A percentile compares a stretch with the other conserved stretches of the same genome.
Conservation (phyloP, 257 asterid genomes). For the Solanum medicagineum region DNA sequence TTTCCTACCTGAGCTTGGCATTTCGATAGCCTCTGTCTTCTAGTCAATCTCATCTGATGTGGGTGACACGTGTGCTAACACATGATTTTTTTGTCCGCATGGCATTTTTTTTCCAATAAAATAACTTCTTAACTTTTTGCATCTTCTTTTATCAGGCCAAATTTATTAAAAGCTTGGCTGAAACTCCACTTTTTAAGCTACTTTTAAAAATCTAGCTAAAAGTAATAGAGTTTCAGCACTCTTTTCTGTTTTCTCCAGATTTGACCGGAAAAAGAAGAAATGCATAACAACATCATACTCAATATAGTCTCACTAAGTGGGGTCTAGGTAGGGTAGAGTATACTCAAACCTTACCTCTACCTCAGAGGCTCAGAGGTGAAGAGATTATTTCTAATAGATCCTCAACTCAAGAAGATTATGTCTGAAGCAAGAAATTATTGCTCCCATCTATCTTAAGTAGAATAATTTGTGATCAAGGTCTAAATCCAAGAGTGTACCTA, state of each 20-base stretch:
- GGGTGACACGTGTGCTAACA: neutral
- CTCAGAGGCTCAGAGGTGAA: neutral
- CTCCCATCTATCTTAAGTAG: neutral
- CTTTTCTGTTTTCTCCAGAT: neutral
- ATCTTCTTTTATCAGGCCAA: neutral
- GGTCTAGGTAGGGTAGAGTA: neutral
- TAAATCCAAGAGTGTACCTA: neutral
- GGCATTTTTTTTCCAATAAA: neutral
- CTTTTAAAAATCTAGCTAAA: neutral
- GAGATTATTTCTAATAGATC: neutral
- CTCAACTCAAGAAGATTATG: neutral
- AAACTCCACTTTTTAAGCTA: neutral
- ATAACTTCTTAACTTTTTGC: neutral
- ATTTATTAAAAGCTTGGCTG: neutral
- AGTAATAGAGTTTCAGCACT: neutral
- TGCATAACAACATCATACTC: neutral
- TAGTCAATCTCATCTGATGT: neutral
- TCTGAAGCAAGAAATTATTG: neutral
- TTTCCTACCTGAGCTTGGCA: neutral
- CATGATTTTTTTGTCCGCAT: neutral
- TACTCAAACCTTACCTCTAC: neutral
- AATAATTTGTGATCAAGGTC: neutral
- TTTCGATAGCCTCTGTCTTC: neutral
- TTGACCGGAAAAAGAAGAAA: neutral
- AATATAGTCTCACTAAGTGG: neutral